Percentiles rank a stretch among this genome's conserved stretches.
Conservation (phyloP, 148 eudicot species). For the Hydrangea macrophylla region DNA sequence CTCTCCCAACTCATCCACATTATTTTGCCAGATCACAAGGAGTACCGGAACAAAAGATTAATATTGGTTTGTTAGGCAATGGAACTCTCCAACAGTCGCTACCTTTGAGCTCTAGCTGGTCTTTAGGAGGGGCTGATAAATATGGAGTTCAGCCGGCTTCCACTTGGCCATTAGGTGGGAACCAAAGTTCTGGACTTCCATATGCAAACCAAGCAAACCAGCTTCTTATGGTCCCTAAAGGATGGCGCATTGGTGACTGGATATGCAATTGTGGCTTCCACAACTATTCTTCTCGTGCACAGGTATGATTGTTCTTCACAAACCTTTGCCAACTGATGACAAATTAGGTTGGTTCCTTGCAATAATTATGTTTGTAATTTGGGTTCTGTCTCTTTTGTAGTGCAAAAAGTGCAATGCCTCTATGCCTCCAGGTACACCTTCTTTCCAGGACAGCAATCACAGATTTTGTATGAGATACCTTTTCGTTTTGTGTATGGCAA, state of each 20-base stretch:
- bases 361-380: constrained; percentile 14
- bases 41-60: constrained; percentile 41
- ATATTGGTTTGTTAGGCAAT: constrained; percentile 30
- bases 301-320: constrained; percentile 32
- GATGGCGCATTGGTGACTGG: constrained; percentile 87
- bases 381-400: constrained; percentile 32
- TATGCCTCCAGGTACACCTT: constrained; percentile 44
- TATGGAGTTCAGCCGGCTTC: constrained; percentile 36
- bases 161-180: constrained; percentile 32
- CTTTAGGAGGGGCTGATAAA: constrained; percentile 34
- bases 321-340: neutral
- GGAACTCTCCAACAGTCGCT: constrained; percentile 41
- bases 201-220: constrained; percentile 34
- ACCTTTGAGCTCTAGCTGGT: constrained; percentile 47
- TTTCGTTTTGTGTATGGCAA: neutral
- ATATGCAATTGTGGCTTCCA: constrained; percentile 78
- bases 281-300: constrained; percentile 67
- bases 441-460: constrained; percentile 12
- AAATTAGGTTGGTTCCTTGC: neutral
- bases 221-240: constrained; percentile 38
- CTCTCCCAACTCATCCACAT: constrained; percentile 45
- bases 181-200: constrained; percentile 24
- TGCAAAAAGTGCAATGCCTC: constrained; percentile 76
- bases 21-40: constrained; percentile 58
- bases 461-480: constrained; percentile 8